A percentile compares a stretch with the other conserved stretches of the same genome.
Conservation (phyloP, 371 early-diverging fungal species). For the Funneliformis caledonium region DNA sequence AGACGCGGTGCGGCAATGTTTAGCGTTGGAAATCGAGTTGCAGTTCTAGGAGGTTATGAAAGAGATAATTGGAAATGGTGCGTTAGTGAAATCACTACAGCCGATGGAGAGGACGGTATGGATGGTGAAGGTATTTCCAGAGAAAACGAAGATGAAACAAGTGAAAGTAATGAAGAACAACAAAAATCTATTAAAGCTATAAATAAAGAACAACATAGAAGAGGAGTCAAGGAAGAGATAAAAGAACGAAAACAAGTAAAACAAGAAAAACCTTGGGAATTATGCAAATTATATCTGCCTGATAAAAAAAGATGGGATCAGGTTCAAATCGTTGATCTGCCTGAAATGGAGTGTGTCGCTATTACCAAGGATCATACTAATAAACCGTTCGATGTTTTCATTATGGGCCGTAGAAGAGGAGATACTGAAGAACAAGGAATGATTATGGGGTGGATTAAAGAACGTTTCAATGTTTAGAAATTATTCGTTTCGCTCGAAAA, state of each 20-base stretch:
- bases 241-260: too few relatives aligned
- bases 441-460: slow-evolving; percentile 32
- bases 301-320: slow-evolving; percentile 16
- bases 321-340: slow-evolving; percentile 2
- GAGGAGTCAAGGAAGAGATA: too few relatives aligned
- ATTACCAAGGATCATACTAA: background rate
- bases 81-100: background rate
- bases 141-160: background rate
- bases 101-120: too few relatives aligned
- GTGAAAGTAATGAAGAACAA: background rate
- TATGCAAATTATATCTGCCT: slow-evolving; percentile 19
- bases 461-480: background rate
- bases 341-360: slow-evolving; percentile 32
- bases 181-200: background rate
- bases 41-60: slow-evolving; percentile 22
- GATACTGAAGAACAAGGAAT: background rate
- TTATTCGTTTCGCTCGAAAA: background rate
- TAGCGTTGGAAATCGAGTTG: background rate
- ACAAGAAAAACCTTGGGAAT: slow-evolving; percentile 26
- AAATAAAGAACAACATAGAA: too few relatives aligned
- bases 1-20: slow-evolving; percentile 34
- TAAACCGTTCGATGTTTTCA: background rate
- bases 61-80: background rate
- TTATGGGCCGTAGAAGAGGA: slow-evolving; percentile 25
- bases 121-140: too few relatives aligned